Conservation (phyloP, 2,329 filamentous ascomycete species). For the Knoxdaviesia capensis region DNA sequence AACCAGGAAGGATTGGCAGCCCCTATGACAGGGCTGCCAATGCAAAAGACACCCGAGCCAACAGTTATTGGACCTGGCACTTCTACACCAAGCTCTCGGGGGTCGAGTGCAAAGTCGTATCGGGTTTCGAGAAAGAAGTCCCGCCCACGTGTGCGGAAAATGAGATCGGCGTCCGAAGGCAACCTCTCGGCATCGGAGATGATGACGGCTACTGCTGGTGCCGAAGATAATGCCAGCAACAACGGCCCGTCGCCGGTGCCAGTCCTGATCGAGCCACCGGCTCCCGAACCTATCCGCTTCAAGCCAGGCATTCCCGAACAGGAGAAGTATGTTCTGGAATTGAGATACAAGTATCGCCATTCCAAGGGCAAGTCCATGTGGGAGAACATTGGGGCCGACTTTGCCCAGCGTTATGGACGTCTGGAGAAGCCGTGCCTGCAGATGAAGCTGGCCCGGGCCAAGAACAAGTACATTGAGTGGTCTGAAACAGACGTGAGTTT, state of each 20-base stretch:
- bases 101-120: no score
- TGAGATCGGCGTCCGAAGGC: background rate
- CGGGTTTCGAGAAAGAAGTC: no score
- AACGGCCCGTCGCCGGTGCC: no score
- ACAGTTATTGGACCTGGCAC: no score
- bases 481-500: slow-evolving; percentile 26
- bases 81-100: no score
- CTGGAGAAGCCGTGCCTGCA: slow-evolving; percentile 29
- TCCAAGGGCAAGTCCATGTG: slow-evolving; percentile 38
- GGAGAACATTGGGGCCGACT: slow-evolving; percentile 28
- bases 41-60: no score
- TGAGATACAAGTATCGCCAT: slow-evolving; percentile 22
- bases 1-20: no score
- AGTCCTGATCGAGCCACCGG: background rate
- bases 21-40: no score
- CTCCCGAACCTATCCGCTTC: slow-evolving; percentile 15
- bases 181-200: slow-evolving; percentile 7
- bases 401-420: slow-evolving; percentile 13
- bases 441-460: slow-evolving; percentile 32
- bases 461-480: slow-evolving; percentile 28
- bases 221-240: slow-evolving; percentile 10
- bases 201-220: slow-evolving; percentile 15
- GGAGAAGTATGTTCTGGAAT: slow-evolving; percentile 26
- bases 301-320: slow-evolving; percentile 24
- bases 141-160: no score